Evolutionary conservation across 2,329 filamentous ascomycete species (phyloP).

Genomic region (Zymoseptoria brevis): DNA sequence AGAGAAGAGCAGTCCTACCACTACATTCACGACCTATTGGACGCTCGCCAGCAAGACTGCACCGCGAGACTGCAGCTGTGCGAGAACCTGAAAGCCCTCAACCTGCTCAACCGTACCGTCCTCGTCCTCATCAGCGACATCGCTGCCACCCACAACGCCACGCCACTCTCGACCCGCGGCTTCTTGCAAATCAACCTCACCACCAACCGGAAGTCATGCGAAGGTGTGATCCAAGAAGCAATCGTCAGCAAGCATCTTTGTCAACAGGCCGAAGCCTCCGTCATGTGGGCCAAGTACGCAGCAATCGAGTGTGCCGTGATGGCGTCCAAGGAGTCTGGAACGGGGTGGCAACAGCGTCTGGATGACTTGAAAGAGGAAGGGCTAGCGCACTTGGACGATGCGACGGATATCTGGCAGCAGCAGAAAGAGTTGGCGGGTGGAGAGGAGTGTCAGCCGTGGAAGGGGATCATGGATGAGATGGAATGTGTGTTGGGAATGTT

Average conservation of each 20-base stretch:
- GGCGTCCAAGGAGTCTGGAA: not conserved
- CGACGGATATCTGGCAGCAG: conserved; percentile 21
- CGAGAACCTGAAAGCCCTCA: conserved; percentile 34
- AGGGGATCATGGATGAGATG: conserved; percentile 38
- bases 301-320: conserved; percentile 34
- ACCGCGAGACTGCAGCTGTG: conserved; percentile 24
- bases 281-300: conserved; percentile 45
- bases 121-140: conserved; percentile 42
- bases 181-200: conserved; percentile 26
- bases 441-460: conserved; percentile 5
- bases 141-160: conserved; percentile 19
- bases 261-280: conserved; percentile 44
- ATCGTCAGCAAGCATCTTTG: conserved; percentile 29
- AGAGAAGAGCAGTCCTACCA: conserved; percentile 46
- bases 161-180: not conserved
- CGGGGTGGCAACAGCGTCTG: not conserved
- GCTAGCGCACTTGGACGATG: conserved; percentile 21
- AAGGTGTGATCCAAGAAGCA: conserved; percentile 36
- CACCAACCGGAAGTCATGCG: conserved; percentile 34
- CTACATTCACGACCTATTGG: conserved; percentile 38
- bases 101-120: conserved; percentile 45
- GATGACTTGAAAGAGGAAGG: conserved; percentile 13
- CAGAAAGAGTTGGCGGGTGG: not conserved
- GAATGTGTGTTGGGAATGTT: conserved; percentile 40
- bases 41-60: conserved; percentile 9